Conservation (phyloP, 2,329 filamentous ascomycete genomes). For the Thielaviopsis euricoi region DNA sequence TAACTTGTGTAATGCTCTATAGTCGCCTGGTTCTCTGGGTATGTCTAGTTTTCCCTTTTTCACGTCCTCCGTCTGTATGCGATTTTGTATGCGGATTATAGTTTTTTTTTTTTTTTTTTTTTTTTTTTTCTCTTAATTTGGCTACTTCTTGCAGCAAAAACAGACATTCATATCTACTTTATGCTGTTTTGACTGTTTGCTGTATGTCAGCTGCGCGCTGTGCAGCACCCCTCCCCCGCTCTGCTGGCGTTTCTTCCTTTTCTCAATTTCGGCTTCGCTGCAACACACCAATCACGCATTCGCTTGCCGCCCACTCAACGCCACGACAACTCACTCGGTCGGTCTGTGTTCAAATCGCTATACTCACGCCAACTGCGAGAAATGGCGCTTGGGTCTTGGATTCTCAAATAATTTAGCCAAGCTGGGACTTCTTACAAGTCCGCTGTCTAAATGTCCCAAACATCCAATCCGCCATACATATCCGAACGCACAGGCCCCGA, state of each 20-base stretch:
- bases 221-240: neutral
- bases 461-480: neutral
- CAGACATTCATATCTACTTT: neutral
- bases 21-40: constrained; percentile 74
- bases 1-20: constrained; percentile 19
- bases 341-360: neutral
- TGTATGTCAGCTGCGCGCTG: neutral
- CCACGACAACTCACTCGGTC: neutral
- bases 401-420: neutral
- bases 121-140: neutral
- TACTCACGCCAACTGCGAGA: neutral
- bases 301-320: neutral
- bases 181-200: neutral
- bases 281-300: neutral
- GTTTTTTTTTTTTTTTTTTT: neutral
- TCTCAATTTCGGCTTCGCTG: neutral
- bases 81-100: neutral
- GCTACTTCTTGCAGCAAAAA: neutral
- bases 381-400: neutral
- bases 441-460: neutral
- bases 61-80: constrained; percentile 1
- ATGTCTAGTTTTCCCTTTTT: constrained; percentile 25
- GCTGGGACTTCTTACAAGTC: neutral
- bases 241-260: neutral
- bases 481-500: neutral